Conservation (phyloP, 2,329 filamentous ascomycete species). For the Parafenestella ontariensis region DNA sequence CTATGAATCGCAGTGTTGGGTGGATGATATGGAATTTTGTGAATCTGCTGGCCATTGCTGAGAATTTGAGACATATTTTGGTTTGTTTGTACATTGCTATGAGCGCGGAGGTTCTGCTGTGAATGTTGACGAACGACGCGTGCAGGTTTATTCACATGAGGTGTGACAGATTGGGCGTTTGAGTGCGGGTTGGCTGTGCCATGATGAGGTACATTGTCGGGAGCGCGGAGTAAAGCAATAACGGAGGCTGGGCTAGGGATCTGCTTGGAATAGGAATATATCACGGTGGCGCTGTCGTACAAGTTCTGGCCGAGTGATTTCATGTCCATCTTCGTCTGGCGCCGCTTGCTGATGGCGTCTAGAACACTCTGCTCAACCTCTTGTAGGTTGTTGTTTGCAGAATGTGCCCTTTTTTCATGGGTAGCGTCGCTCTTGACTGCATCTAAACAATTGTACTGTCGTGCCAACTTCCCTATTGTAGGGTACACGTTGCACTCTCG, state of each 20-base stretch:
- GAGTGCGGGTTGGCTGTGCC: slow-evolving; percentile 2
- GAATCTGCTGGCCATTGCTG: slow-evolving; percentile 36
- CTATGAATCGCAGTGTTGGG: slow-evolving; percentile 10
- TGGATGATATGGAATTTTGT: slow-evolving; percentile 35
- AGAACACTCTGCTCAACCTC: slow-evolving; percentile 8
- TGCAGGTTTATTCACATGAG: slow-evolving; percentile 11
- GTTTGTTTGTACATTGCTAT: slow-evolving; percentile 11
- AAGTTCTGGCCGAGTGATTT: slow-evolving; percentile 69
- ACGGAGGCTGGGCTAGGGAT: slow-evolving; percentile 34
- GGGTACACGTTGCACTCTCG: slow-evolving; percentile 13
- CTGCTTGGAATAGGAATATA: slow-evolving; percentile 44
- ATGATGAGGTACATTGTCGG: neutral
- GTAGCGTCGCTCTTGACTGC: neutral
- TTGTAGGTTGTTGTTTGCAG: neutral
- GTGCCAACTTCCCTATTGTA: neutral
- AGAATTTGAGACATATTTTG: slow-evolving; percentile 19
- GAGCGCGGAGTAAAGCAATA: slow-evolving; percentile 29
- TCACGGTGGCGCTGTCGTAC: slow-evolving; percentile 51
- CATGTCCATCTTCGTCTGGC: slow-evolving; percentile 58
- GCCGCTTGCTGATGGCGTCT: slow-evolving; percentile 28
- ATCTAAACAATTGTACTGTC: neutral
- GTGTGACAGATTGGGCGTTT: slow-evolving; percentile 16
- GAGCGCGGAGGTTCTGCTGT: slow-evolving; percentile 7
- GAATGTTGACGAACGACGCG: slow-evolving; percentile 14
- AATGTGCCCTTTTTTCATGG: neutral